Conservation (phyloP, 345 rosid species). For the Abelmoschus esculentus region DNA sequence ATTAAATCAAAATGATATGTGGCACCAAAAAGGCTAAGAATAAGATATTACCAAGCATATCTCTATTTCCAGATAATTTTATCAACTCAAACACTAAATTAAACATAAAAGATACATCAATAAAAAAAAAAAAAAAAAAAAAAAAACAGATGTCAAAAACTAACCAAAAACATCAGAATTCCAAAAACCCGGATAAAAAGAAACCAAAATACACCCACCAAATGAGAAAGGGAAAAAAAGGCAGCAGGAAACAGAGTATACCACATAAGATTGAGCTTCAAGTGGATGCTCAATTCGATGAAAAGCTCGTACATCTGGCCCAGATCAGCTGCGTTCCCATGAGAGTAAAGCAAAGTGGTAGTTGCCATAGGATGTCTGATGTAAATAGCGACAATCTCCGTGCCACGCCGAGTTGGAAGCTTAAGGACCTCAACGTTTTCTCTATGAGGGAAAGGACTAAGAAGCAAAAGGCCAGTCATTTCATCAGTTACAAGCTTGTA, state of each 20-base stretch:
- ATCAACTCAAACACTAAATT: background rate
- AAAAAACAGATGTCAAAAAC: background rate
- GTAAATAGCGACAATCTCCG: constrained; percentile 77
- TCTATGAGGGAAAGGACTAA: constrained; percentile 80
- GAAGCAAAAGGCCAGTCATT: constrained; percentile 64
- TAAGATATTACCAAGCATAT: background rate
- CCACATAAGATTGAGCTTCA: constrained; percentile 94
- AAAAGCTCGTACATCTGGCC: constrained; percentile 99
- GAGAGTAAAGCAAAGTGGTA: constrained; percentile 85
- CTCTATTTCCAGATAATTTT: background rate
- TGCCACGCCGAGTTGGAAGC: constrained; percentile 70
- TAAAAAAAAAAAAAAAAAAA: too few relatives aligned
- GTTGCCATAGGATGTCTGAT: constrained; percentile 84
- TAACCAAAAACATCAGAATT: background rate
- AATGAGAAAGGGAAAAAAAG: constrained; percentile 6
- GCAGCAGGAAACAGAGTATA: constrained; percentile 22
- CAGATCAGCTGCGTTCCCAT: constrained; percentile 99
- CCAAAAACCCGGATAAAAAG: constrained; percentile 18
- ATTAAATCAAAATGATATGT: background rate
- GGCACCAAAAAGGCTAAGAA: background rate
- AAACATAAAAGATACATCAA: background rate
- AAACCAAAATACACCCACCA: constrained; percentile 7
- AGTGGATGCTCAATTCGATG: constrained; percentile 82
- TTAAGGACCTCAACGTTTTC: constrained; percentile 84
- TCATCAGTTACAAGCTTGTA: constrained; percentile 69